phyloP scores from a whole-genome alignment of 305 asterid genomes.

The Fraxinus velutina region DNA sequence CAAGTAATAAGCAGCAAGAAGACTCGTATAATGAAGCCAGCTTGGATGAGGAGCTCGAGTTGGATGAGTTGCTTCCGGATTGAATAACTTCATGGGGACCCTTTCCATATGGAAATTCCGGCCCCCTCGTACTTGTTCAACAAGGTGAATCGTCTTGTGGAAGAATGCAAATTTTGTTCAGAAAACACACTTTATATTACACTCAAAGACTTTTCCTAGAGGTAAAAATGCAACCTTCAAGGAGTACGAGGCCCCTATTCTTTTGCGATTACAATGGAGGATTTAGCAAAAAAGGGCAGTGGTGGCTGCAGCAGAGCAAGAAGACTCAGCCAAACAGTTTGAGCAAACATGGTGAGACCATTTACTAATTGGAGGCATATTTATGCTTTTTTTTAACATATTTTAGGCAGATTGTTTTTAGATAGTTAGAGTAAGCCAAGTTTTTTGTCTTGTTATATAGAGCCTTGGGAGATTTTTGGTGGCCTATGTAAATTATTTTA shows the following conservation, averaged over 20 bases:
- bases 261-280: neutral
- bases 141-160: neutral
- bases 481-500: neutral
- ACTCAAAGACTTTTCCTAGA: neutral
- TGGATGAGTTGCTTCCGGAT: slow-evolving; percentile 64
- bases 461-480: neutral
- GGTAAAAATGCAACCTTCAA: neutral
- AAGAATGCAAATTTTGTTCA: neutral
- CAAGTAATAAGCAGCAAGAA: slow-evolving; percentile 30
- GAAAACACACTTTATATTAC: neutral
- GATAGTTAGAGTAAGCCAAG: neutral
- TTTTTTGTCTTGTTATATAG: neutral
- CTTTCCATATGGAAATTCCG: neutral
- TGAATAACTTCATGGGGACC: slow-evolving; percentile 4
- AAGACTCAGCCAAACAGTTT: neutral
- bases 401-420: neutral
- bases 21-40: slow-evolving; percentile 46
- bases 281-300: neutral
- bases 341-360: neutral
- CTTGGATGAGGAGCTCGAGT: slow-evolving; percentile 73
- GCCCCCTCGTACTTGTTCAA: neutral
- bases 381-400: neutral
- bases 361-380: neutral
- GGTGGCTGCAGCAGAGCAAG: neutral
- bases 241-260: neutral